These are phyloP conservation scores for Nitzschia inconspicua DNA, from an alignment of 108 stramenopile genomes.

Conservation along the genomic window DNA sequence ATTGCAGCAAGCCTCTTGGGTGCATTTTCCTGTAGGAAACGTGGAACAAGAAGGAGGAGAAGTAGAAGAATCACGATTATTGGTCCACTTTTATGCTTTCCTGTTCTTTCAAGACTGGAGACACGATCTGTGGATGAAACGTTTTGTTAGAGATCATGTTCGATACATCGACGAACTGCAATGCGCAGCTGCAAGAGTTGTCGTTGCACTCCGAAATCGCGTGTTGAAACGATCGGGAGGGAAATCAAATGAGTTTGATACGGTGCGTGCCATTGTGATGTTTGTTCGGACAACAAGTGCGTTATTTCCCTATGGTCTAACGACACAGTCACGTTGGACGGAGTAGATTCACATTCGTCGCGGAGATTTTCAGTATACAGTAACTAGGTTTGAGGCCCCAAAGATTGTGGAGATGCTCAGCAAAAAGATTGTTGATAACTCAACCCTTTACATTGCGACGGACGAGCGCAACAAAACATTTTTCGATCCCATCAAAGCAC, in stretches of 20 bases:
- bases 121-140: constrained; percentile 64
- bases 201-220: constrained; percentile 49
- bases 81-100: constrained; percentile 81
- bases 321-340: no score
- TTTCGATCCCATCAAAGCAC: constrained; percentile 58
- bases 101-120: constrained; percentile 75
- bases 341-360: constrained; percentile 75
- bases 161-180: constrained; percentile 76
- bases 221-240: constrained; percentile 19
- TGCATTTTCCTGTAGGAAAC: constrained; percentile 53
- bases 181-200: constrained; percentile 80
- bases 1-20: constrained; percentile 43
- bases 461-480: constrained; percentile 75
- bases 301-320: no score
- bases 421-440: constrained; percentile 27
- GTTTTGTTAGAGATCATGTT: constrained; percentile 77
- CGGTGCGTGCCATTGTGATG: constrained; percentile 1
- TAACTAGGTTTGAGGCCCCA: constrained; percentile 39
- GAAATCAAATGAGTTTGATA: constrained; percentile 21
- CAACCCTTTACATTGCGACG: constrained; percentile 73
- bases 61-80: constrained; percentile 29
- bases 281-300: constrained; percentile 22
- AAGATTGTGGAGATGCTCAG: constrained; percentile 41
- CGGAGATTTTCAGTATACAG: constrained; percentile 69
- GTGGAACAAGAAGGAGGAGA: constrained; percentile 40